phyloP scores from a whole-genome alignment of 2,329 filamentous ascomycete species.

The Verticillium nubilum region DNA sequence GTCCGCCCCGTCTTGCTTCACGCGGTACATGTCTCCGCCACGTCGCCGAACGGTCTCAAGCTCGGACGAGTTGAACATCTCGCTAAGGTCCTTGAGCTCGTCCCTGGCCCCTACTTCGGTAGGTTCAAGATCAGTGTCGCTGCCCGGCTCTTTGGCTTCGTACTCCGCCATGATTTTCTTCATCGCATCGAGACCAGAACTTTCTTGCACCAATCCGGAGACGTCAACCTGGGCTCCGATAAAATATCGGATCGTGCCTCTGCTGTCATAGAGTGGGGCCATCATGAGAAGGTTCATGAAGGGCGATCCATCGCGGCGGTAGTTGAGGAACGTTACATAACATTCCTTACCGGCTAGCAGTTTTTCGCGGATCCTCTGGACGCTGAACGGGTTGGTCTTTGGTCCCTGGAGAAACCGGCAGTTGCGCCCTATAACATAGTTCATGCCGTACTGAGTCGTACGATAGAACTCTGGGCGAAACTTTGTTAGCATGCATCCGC shows the following conservation, averaged over 20 bases:
- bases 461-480: conserved; percentile 57
- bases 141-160: conserved; percentile 18
- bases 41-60: conserved; percentile 57
- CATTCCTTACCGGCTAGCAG: conserved; percentile 60
- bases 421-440: conserved; percentile 69
- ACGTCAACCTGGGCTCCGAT: conserved; percentile 70
- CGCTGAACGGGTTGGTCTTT: conserved; percentile 58
- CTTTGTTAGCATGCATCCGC: accelerated
- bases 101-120: conserved; percentile 36
- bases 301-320: conserved; percentile 68
- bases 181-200: conserved; percentile 59
- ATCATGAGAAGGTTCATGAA: conserved; percentile 75
- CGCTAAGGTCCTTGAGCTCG: conserved; percentile 59
- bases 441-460: conserved; percentile 70
- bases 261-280: conserved; percentile 64
- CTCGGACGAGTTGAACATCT: conserved; percentile 66
- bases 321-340: conserved; percentile 72
- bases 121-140: conserved; percentile 15
- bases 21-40: conserved; percentile 58
- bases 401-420: conserved; percentile 76
- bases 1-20: conserved; percentile 32
- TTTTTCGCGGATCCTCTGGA: conserved; percentile 56
- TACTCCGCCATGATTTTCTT: conserved; percentile 36
- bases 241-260: conserved; percentile 60
- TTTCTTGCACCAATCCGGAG: conserved; percentile 62